A percentile compares a stretch with the other conserved stretches of the same genome.
Conservation (phyloP, 805 yeast genomes). For the Candida railenensis region DNA sequence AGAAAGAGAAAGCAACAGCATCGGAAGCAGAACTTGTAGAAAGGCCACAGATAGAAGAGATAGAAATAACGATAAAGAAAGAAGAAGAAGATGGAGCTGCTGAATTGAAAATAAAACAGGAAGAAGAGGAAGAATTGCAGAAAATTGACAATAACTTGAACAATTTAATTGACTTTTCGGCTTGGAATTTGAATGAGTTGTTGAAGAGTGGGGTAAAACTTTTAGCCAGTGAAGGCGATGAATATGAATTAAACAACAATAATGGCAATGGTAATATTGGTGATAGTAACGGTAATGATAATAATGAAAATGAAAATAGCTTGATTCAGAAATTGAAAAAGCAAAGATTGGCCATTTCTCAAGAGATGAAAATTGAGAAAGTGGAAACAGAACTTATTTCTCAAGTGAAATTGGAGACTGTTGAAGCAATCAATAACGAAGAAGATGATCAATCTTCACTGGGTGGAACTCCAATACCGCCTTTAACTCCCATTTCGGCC, state of each 20-base stretch:
- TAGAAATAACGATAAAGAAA: conserved; percentile 19
- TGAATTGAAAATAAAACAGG: conserved; percentile 28
- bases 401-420: conserved; percentile 9
- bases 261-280: conserved; percentile 2
- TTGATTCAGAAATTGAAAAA: conserved; percentile 1
- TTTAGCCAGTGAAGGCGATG: conserved; percentile 62
- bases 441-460: not conserved
- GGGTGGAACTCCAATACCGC: conserved; percentile 16
- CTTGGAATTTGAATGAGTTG: conserved; percentile 50
- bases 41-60: not conserved
- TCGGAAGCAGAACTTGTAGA: conserved; percentile 17
- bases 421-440: not conserved
- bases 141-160: conserved; percentile 40
- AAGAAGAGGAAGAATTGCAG: conserved; percentile 42
- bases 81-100: conserved; percentile 25
- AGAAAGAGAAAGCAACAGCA: conserved; percentile 12
- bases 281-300: conserved; percentile 11
- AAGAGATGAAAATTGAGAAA: conserved; percentile 3
- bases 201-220: conserved; percentile 53
- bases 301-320: conserved; percentile 8
- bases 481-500: conserved; percentile 14
- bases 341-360: conserved; percentile 2
- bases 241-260: conserved; percentile 18
- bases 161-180: conserved; percentile 45
- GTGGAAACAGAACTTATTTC: conserved; percentile 21